Evolutionary conservation across 352 stramenopile species (phyloP), one percentile per base, ranked within the genome.

Genomic region (Phytophthora boehmeriae): DNA sequence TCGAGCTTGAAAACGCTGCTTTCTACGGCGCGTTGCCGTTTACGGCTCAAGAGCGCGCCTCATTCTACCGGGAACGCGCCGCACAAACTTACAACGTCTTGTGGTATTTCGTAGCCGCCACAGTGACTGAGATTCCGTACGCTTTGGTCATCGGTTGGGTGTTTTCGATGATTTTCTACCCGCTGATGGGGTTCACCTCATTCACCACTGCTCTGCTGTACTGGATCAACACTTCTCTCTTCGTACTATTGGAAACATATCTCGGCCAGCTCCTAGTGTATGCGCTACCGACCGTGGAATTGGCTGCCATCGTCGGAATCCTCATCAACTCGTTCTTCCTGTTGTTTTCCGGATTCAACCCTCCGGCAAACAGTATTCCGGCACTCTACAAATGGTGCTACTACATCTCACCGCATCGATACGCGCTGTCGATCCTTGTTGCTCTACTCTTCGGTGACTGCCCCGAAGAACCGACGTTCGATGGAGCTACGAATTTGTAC

Each of bases 331-430:
- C 51, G 1, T 54, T 88, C 11, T 80, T 82, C 36, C 46, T 82
- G 17, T 36, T 84, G 8, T 80, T 84, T 34, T 65, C 69, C 3
- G 78, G 78, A 9, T 88, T 75, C 41, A 78, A 79, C 35, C 73
- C 73, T 4, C 73, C 75, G 11, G 66, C 68, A 2, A 66, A 60
- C 42, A 65, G 66, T 17, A 83, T 86, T 42, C 74, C 78, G 11
- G 34, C 13, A 0, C 59, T 41, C 8, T 86, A 81, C 54, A 74
- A 63, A 39, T 88, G 73, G 75, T 60, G 83, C 28, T 71, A 83
- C 61, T 75, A 72, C 38, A 61, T 71, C 27, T 56, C 65, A 11
- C 63, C 63, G 10, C 36, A 58, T 11, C 42, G 50, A 43, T 35
- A 27, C 14, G 20, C 11, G 38, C 39, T 51, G 20, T 58, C 51